These are phyloP conservation scores for Pyricularia grisea DNA, from an alignment of 2,329 filamentous ascomycete genomes.

Conservation along the genomic window DNA sequence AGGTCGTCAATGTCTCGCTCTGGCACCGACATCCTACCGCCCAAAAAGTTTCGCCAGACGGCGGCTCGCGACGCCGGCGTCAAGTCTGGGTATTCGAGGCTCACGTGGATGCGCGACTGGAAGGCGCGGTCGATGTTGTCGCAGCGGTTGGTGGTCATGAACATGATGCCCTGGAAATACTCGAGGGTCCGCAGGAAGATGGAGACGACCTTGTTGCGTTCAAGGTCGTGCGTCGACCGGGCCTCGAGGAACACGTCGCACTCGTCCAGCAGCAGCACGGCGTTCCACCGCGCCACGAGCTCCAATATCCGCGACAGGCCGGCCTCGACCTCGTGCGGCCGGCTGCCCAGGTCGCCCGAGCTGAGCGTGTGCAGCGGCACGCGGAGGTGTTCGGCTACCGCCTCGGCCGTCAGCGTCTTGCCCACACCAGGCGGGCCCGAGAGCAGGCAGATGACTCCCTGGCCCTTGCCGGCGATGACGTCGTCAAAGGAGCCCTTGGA, in stretches of 20 bases:
- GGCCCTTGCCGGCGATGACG: slow-evolving; percentile 41
- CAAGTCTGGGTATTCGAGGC: slow-evolving; percentile 34
- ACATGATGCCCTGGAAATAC: slow-evolving; percentile 38
- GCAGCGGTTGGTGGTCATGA: slow-evolving; percentile 38
- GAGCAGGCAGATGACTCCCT: slow-evolving; percentile 26
- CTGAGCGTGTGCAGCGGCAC: slow-evolving; percentile 40
- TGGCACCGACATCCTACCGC: slow-evolving; percentile 19
- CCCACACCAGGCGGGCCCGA: slow-evolving; percentile 24
- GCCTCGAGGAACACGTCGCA: slow-evolving; percentile 33
- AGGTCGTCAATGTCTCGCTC: slow-evolving; percentile 26
- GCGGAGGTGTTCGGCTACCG: slow-evolving; percentile 37
- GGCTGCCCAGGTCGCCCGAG: slow-evolving; percentile 63
- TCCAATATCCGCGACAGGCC: slow-evolving; percentile 61
- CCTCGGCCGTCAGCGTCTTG: slow-evolving; percentile 32
- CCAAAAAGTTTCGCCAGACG: slow-evolving; percentile 31
- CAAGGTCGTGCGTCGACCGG: slow-evolving; percentile 18
- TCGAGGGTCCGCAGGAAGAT: slow-evolving; percentile 32
- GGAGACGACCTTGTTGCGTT: slow-evolving; percentile 29
- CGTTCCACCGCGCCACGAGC: slow-evolving; percentile 65
- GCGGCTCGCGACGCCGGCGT: slow-evolving; percentile 19
- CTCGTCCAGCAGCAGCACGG: slow-evolving; percentile 63
- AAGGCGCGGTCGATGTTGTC: slow-evolving; percentile 36
- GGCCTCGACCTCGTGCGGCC: slow-evolving; percentile 53
- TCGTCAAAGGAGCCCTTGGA: slow-evolving; percentile 31
- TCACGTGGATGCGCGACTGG: slow-evolving; percentile 37